Base-by-base conservation (phyloP, 352 stramenopile genomes). In the Phytophthora lateralis region DNA sequence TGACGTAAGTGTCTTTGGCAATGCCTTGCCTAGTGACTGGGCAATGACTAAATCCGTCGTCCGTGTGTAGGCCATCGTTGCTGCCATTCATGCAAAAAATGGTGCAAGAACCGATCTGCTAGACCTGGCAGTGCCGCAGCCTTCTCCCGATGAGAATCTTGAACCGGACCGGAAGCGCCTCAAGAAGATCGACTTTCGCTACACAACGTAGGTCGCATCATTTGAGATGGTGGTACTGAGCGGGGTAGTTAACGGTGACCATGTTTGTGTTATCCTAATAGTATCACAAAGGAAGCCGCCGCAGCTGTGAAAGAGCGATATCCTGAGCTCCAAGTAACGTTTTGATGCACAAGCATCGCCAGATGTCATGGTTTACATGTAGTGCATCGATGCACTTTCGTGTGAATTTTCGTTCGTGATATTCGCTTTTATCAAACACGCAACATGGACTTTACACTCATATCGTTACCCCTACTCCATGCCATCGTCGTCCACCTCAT, bases 161-260 rank as follows among this genome's bases (percentile, higher is more conserved):
- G 82, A 89, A 38, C 88, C 85, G 0, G 83, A 91, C 58, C 80
- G 81, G 29, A 96, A 96, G 71, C 80, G 83, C 6, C 79, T 96
- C 39, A 96, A 96, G 71, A 92, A 90, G 49, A 76, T 96, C 49
- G 87, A 96, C 49, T 93, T 96, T 27, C 88, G 88, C 53, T 96
- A 96, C 74, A 96, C 88, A 12, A 83, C 71, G 88, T 95, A 82
- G 54, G 83, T 75, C 10, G 17, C 46, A 38, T 60, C 8, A 17
- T 6, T 58, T 11, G 52, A 41, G 11, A n/a, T 27, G 4, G 7
- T 26, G 2, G 7, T 26, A 15, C 8, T 37, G 15, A 44, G 17
- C 34, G 27, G 27, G 47, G 3, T 34, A 49, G 42, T 44, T 20
- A 43, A 21, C 38, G 18, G 17, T 55, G 8, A 14, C 35, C 38